These are phyloP conservation scores for Amauroascus niger DNA, from an alignment of 2,329 filamentous ascomycete genomes.

Conservation along the genomic window DNA sequence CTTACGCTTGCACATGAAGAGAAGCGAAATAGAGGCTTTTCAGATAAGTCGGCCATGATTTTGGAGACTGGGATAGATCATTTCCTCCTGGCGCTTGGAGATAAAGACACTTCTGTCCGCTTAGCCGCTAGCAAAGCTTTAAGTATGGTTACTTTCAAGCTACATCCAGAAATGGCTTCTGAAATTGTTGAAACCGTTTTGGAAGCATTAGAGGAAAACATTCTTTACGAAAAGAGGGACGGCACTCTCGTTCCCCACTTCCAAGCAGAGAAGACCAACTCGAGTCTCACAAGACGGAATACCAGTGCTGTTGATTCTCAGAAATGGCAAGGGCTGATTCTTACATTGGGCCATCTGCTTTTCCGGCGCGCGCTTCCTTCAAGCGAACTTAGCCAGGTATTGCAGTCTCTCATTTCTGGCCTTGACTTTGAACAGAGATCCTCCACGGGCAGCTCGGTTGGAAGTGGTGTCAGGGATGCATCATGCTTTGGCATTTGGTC, in stretches of 20 bases:
- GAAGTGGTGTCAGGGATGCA: conserved; percentile 85
- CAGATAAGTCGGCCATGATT: conserved; percentile 40
- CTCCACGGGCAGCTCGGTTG: conserved; percentile 72
- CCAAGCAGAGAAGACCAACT: conserved; percentile 25
- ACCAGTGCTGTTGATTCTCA: conserved; percentile 68
- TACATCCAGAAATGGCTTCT: conserved; percentile 69
- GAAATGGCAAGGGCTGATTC: conserved; percentile 84
- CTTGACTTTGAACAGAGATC: conserved; percentile 82
- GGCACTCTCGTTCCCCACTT: conserved; percentile 32
- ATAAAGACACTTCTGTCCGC: conserved; percentile 84
- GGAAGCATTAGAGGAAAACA: conserved; percentile 53
- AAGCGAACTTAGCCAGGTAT: conserved; percentile 58
- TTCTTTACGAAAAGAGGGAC: conserved; percentile 46
- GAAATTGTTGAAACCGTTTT: conserved; percentile 84
- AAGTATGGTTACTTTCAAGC: conserved; percentile 71
- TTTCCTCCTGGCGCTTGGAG: conserved; percentile 65
- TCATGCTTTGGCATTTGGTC: conserved; percentile 97
- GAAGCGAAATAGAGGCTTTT: conserved; percentile 19
- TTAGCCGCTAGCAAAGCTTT: conserved; percentile 87
- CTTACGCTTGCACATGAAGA: conserved; percentile 51
- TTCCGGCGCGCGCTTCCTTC: conserved; percentile 74
- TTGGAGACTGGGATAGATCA: conserved; percentile 75
- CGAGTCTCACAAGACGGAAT: conserved; percentile 43
- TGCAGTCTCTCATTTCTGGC: conserved; percentile 67
- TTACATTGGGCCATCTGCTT: conserved; percentile 76